Percentiles rank a stretch among this genome's conserved stretches.
Evolutionary conservation across 495 filamentous ascomycete species (phyloP).

Genomic region (Astrothelium subdiscretum): DNA sequence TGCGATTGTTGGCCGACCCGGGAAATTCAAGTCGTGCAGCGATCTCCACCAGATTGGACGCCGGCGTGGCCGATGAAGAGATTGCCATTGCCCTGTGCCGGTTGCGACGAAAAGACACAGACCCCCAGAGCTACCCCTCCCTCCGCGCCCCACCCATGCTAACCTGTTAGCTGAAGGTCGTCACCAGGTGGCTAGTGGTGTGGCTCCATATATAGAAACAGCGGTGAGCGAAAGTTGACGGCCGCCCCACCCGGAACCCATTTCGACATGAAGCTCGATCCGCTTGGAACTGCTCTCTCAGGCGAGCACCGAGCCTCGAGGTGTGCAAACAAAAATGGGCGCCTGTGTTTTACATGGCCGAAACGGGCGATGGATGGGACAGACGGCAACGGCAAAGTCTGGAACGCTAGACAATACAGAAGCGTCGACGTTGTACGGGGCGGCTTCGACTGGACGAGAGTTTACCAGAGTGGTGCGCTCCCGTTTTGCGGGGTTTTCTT

Average conservation of each 20-base stretch:
- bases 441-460: not conserved
- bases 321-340: not conserved
- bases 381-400: not conserved
- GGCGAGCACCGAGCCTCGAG: no score
- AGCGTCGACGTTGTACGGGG: not conserved
- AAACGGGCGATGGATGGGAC: not conserved
- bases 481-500: not conserved
- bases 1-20: not conserved
- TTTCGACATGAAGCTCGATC: no score
- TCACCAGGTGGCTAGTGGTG: not conserved
- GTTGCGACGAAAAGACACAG: not conserved
- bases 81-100: not conserved
- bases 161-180: not conserved
- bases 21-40: not conserved
- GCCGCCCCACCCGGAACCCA: not conserved
- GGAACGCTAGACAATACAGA: constrained; percentile 2
- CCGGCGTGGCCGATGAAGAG: constrained; percentile 1
- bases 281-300: not conserved
- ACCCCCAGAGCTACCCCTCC: not conserved
- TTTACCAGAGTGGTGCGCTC: not conserved
- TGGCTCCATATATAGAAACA: constrained; percentile 3
- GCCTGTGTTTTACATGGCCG: not conserved
- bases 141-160: not conserved
- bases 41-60: not conserved
- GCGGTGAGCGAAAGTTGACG: not conserved